Percentiles rank a stretch among this genome's conserved stretches.
These are phyloP conservation scores for Candida sp. DNA, from an alignment of 1,139 yeast species.

Conservation along the genomic window DNA sequence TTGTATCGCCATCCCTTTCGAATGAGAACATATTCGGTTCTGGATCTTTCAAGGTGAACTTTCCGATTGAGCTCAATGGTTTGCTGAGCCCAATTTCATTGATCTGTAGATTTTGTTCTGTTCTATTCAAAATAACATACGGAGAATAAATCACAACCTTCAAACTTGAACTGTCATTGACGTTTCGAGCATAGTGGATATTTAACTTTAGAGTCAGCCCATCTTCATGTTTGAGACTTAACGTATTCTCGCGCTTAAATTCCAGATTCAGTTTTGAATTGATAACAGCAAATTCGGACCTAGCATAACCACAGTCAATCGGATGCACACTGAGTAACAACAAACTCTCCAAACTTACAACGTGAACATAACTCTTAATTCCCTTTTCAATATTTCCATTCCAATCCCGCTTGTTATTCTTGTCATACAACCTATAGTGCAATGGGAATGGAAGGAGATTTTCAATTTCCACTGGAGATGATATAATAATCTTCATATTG, in stretches of 20 bases:
- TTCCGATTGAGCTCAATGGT: constrained; percentile 22
- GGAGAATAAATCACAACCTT: constrained; percentile 78
- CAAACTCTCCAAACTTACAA: constrained; percentile 69
- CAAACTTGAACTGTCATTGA: constrained; percentile 45
- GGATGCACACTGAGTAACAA: constrained; percentile 74
- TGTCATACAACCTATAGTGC: constrained; percentile 73
- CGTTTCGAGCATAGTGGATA: constrained; percentile 58
- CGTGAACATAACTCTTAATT: constrained; percentile 69
- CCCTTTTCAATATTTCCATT: constrained; percentile 62
- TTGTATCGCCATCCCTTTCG: constrained; percentile 52
- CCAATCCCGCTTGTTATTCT: constrained; percentile 71
- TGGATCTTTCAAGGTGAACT: constrained; percentile 19
- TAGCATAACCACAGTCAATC: constrained; percentile 55
- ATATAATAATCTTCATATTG: constrained; percentile 71
- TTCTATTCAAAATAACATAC: constrained; percentile 76
- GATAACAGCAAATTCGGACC: constrained; percentile 80
- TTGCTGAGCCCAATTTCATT: constrained; percentile 56
- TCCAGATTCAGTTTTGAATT: constrained; percentile 56
- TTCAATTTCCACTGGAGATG: constrained; percentile 86
- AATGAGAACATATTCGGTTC: constrained; percentile 86
- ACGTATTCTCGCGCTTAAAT: constrained; percentile 52
- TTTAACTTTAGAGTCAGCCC: constrained; percentile 67
- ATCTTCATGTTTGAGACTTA: constrained; percentile 49
- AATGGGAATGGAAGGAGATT: constrained; percentile 84
- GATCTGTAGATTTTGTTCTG: constrained; percentile 64